Evolutionary conservation across 2,329 filamentous ascomycete species (phyloP).

Genomic region (Colletotrichum tanaceti): DNA sequence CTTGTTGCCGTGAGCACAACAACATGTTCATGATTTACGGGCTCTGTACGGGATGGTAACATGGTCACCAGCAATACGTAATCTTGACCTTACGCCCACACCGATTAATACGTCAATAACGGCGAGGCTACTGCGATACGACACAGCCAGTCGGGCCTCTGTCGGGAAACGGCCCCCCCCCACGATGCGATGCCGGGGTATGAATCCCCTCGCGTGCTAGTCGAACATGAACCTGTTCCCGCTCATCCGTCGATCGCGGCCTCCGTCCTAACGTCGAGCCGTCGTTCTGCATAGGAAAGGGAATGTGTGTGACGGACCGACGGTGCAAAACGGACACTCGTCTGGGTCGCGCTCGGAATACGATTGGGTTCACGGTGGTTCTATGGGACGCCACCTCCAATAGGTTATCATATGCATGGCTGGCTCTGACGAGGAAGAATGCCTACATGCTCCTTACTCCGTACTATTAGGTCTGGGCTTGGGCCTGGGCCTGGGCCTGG

Average conservation of each 20-base stretch:
- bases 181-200: conserved; percentile 1
- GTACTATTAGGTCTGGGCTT: no score
- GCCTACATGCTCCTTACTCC: no score
- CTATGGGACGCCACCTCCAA: conserved; percentile 38
- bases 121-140: not conserved
- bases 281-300: conserved; percentile 11
- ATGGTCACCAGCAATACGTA: not conserved
- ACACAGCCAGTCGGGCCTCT: not conserved
- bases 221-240: conserved; percentile 3
- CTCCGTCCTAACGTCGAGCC: not conserved
- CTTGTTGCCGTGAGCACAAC: not conserved
- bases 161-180: not conserved
- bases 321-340: conserved; percentile 4
- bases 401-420: conserved; percentile 39
- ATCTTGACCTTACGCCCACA: not conserved
- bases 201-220: not conserved
- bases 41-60: no score
- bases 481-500: conserved; percentile 1
- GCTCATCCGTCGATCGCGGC: not conserved
- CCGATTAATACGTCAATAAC: not conserved
- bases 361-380: conserved; percentile 9
- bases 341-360: conserved; percentile 6
- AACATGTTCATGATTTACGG: not conserved
- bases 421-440: conserved; percentile 27
- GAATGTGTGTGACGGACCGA: conserved; percentile 16